Conservation (phyloP, 1,284 basidiomycete species). For the Malassezia dermatis region DNA sequence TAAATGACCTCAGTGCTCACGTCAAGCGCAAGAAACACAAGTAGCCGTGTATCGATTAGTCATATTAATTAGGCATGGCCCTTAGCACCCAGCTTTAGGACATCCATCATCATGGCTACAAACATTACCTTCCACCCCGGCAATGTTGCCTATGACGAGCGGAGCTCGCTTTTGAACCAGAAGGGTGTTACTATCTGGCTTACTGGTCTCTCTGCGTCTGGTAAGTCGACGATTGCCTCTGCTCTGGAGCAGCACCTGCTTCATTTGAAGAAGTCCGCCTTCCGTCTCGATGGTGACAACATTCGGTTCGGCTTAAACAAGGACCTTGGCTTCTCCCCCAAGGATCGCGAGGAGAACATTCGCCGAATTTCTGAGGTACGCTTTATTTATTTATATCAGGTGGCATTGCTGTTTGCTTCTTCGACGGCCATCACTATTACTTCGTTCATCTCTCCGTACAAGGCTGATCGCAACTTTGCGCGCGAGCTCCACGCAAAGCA, state of each 20-base stretch:
- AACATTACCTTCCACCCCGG: slow-evolving; percentile 77
- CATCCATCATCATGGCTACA: slow-evolving; percentile 57
- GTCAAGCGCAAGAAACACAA: slow-evolving; percentile 16
- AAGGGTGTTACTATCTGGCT: slow-evolving; percentile 33
- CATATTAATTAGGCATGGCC: background rate
- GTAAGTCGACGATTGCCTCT: slow-evolving; percentile 87
- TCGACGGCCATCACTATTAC: slow-evolving; percentile 76
- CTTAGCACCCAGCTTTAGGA: background rate
- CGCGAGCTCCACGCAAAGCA: slow-evolving; percentile 62
- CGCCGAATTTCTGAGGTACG: slow-evolving; percentile 75
- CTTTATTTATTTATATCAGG: slow-evolving; percentile 35
- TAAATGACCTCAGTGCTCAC: slow-evolving; percentile 13
- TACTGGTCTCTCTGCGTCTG: slow-evolving; percentile 33
- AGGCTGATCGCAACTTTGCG: slow-evolving; percentile 71
- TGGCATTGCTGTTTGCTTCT: slow-evolving; percentile 86
- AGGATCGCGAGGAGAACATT: slow-evolving; percentile 92
- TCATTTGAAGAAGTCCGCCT: slow-evolving; percentile 71
- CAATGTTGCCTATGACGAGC: slow-evolving; percentile 45
- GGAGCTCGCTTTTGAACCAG: slow-evolving; percentile 29
- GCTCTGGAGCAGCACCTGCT: slow-evolving; percentile 93
- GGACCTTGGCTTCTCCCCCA: slow-evolving; percentile 91
- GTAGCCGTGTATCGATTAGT: slow-evolving; percentile 5
- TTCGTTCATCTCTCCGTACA: slow-evolving; percentile 95
- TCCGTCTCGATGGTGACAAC: slow-evolving; percentile 94
- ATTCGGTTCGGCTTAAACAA: slow-evolving; percentile 94